Evolutionary conservation across 768 basidiomycete species (phyloP), one percentile per base, ranked within the genome.

Genomic region (Hirschioporus abietinus): DNA sequence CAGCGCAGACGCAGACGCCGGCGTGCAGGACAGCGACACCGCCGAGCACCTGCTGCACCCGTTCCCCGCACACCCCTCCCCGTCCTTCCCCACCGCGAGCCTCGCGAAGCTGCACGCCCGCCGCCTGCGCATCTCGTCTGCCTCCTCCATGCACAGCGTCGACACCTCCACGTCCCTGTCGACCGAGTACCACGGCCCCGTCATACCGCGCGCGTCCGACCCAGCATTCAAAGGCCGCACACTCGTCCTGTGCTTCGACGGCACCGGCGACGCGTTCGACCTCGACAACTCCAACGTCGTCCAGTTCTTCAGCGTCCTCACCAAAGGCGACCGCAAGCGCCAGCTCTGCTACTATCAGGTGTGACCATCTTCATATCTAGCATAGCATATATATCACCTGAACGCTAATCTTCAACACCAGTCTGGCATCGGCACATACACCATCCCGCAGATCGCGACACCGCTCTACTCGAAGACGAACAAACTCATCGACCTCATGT

Each of bases 301-400:
- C 61, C 75, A 83, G 68, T 74, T 85, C 25, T 83, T 84, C 71
- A 72, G 77, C 15, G 74, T 84, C 76, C 72, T 86, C 59, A 74
- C 71, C 73, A 86, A 86, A 71, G 82, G 80, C 65, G 81, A 86
- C 68, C 75, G 77, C 24, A 69, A 72, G 4, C 73, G 81, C 73
- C 86, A 87, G 69, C 76, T 86, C 75, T 82, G 83, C 6, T 87
- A 86, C 69, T 87, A 87, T 68, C 85, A 86, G 78, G 82, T 83
- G 20, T 7, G 73, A 65, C 27, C 25, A 63, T 24, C 67, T 35
- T 23, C 25, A 25, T 64, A 1, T 64, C 35, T 35, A 3, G 2
- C 23, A 58, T 58, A n/a, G 3, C 64, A 67, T 12, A 1, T 65
- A n/a, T n/a, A n/a, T n/a, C n/a, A n/a, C n/a, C n/a, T n/a, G n/a